These are phyloP conservation scores for Fusarium tricinctum DNA, from an alignment of 2,329 filamentous ascomycete genomes.

Conservation along the genomic window DNA sequence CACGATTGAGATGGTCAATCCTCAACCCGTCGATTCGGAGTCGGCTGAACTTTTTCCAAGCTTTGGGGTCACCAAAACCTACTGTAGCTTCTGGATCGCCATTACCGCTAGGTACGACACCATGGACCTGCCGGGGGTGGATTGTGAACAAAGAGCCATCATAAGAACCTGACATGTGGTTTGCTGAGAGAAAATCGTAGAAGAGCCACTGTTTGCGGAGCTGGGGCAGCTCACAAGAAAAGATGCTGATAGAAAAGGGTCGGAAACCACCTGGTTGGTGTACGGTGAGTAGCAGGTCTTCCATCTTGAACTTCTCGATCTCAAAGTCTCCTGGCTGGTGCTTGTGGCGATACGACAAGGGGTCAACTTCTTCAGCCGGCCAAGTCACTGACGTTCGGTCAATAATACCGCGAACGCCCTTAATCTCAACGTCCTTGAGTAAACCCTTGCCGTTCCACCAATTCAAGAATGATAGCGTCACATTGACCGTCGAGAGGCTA, in stretches of 20 bases:
- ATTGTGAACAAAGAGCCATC: slow-evolving; percentile 98
- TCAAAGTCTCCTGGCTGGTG: slow-evolving; percentile 96
- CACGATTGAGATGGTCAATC: slow-evolving; percentile 95
- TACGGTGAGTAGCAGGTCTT: slow-evolving; percentile 90
- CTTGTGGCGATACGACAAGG: slow-evolving; percentile 87
- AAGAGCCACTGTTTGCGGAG: slow-evolving; percentile 97
- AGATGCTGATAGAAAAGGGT: slow-evolving; percentile 96
- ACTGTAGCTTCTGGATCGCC: slow-evolving; percentile 66
- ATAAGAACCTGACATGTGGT: slow-evolving; percentile 94
- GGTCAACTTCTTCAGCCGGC: slow-evolving; percentile 75
- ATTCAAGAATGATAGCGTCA: slow-evolving; percentile 96
- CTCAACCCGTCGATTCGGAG: slow-evolving; percentile 93
- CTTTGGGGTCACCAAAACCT: slow-evolving; percentile 73
- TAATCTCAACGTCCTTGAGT: slow-evolving; percentile 91
- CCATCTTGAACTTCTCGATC: slow-evolving; percentile 95
- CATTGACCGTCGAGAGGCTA: slow-evolving; percentile 94
- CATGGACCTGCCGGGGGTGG: slow-evolving; percentile 91
- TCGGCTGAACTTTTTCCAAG: slow-evolving; percentile 96
- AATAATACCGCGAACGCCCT: slow-evolving; percentile 91
- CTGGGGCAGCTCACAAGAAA: slow-evolving; percentile 92
- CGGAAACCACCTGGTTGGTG: slow-evolving; percentile 92
- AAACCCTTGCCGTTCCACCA: slow-evolving; percentile 99
- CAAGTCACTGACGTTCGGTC: slow-evolving; percentile 88
- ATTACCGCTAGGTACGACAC: slow-evolving; percentile 71
- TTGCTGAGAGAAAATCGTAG: slow-evolving; percentile 96